Conservation (phyloP, 768 basidiomycete genomes). For the Pholiota conissans region DNA sequence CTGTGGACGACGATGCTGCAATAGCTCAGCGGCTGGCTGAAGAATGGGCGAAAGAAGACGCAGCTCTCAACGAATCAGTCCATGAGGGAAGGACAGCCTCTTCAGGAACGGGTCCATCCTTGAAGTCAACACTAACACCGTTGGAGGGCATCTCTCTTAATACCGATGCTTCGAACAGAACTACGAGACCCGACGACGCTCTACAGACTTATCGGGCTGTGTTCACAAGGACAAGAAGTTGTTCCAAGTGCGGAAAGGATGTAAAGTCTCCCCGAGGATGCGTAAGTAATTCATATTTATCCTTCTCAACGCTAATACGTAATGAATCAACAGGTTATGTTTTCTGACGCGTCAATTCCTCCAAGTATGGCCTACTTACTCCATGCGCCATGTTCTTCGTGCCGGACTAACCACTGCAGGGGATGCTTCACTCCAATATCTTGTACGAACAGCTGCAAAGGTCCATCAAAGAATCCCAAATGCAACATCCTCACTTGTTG, state of each 20-base stretch:
- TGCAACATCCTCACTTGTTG: slow-evolving; percentile 45
- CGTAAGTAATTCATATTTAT: slow-evolving; percentile 30
- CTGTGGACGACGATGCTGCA: slow-evolving; percentile 34
- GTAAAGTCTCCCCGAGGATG: slow-evolving; percentile 41
- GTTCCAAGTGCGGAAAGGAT: slow-evolving; percentile 34
- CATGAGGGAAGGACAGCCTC: not conserved
- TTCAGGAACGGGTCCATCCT: not conserved
- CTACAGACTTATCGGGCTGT: slow-evolving; percentile 33
- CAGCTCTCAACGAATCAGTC: not conserved
- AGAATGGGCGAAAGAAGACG: slow-evolving; percentile 35
- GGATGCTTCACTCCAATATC: slow-evolving; percentile 43
- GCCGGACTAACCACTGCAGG: slow-evolving; percentile 46
- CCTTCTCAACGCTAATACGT: not conserved
- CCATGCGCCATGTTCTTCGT: slow-evolving; percentile 43
- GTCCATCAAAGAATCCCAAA: slow-evolving; percentile 25
- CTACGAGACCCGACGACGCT: slow-evolving; percentile 26
- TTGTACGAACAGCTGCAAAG: slow-evolving; percentile 44
- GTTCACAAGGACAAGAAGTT: slow-evolving; percentile 35
- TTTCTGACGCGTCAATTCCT: slow-evolving; percentile 25
- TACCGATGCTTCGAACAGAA: not conserved
- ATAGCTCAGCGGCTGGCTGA: slow-evolving; percentile 38
- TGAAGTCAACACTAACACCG: too few species aligned
- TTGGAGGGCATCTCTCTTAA: too few species aligned
- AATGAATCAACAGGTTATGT: slow-evolving; percentile 24
- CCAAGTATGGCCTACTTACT: slow-evolving; percentile 34